Conservation (phyloP, 1,284 basidiomycete species). For the Melanopsichium pennsylvanicum region DNA sequence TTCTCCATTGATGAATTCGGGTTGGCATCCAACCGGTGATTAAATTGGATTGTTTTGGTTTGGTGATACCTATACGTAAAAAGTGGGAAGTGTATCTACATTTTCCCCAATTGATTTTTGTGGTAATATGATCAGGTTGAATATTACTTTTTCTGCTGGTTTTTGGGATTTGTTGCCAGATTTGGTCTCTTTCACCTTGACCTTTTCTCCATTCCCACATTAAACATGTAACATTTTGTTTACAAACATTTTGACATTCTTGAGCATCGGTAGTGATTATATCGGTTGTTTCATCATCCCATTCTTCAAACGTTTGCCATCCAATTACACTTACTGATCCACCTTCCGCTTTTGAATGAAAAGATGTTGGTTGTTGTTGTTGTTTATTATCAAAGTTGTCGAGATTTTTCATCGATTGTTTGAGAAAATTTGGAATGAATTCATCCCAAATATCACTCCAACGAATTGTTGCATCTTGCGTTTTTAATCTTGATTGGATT, state of each 20-base stretch:
- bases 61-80: conserved; percentile 23
- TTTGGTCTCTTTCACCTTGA: not conserved
- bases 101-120: conserved; percentile 2
- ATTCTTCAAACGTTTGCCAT: conserved; percentile 36
- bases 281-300: conserved; percentile 27
- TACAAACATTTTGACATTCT: conserved; percentile 18
- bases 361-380: too few species aligned
- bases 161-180: too few species aligned
- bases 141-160: too few species aligned
- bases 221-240: conserved; percentile 1
- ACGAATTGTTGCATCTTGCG: not conserved
- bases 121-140: too few species aligned
- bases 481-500: conserved; percentile 13
- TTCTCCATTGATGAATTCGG: conserved; percentile 18
- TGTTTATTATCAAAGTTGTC: not conserved
- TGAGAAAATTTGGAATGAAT: conserved; percentile 20
- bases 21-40: conserved; percentile 35
- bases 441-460: conserved; percentile 41
- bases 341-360: too few species aligned
- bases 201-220: conserved; percentile 27
- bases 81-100: conserved; percentile 28
- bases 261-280: not conserved
- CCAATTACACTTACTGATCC: conserved; percentile 15
- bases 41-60: conserved; percentile 5
- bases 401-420: conserved; percentile 1